Conservation (phyloP, 2,329 filamentous ascomycete genomes). For the Hymenoscyphus occultus region DNA sequence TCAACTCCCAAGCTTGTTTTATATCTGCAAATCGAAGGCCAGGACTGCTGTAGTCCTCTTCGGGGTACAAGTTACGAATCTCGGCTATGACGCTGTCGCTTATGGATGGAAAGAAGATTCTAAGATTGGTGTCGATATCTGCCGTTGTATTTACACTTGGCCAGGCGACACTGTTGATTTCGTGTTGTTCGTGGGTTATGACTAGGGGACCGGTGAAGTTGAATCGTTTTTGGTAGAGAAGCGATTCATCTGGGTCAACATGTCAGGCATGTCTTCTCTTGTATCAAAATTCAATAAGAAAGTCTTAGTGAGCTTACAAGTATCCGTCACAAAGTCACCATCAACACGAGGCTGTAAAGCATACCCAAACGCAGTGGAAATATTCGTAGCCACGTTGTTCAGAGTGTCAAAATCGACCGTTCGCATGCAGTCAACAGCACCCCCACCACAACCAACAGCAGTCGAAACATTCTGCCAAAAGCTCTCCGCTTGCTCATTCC, state of each 20-base stretch:
- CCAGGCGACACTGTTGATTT: slow-evolving; percentile 35
- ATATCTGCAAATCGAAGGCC: slow-evolving; percentile 39
- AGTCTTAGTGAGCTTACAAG: slow-evolving; percentile 21
- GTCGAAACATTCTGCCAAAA: slow-evolving; percentile 38
- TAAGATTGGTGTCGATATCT: slow-evolving; percentile 36
- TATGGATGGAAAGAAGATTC: slow-evolving; percentile 38
- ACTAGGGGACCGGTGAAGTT: slow-evolving; percentile 39
- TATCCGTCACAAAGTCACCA: slow-evolving; percentile 38
- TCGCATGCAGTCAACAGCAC: slow-evolving; percentile 35
- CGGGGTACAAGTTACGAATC: slow-evolving; percentile 35
- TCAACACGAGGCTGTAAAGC: slow-evolving; percentile 40
- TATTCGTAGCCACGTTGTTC: slow-evolving; percentile 30
- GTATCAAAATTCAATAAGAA: neutral
- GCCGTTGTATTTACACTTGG: slow-evolving; percentile 36
- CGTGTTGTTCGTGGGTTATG: slow-evolving; percentile 39
- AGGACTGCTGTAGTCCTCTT: slow-evolving; percentile 36
- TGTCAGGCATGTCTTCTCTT: neutral
- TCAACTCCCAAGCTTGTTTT: slow-evolving; percentile 38
- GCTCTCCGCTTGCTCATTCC: slow-evolving; percentile 36
- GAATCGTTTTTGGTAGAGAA: slow-evolving; percentile 39
- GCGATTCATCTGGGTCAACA: slow-evolving; percentile 33
- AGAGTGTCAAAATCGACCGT: slow-evolving; percentile 34
- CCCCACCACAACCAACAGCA: slow-evolving; percentile 35
- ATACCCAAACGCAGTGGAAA: slow-evolving; percentile 34
- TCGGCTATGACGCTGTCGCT: slow-evolving; percentile 36